Percentiles rank a stretch among this genome's conserved stretches.
Conservation (phyloP, 2,329 filamentous ascomycete species). For the Fusarium kyushuense region DNA sequence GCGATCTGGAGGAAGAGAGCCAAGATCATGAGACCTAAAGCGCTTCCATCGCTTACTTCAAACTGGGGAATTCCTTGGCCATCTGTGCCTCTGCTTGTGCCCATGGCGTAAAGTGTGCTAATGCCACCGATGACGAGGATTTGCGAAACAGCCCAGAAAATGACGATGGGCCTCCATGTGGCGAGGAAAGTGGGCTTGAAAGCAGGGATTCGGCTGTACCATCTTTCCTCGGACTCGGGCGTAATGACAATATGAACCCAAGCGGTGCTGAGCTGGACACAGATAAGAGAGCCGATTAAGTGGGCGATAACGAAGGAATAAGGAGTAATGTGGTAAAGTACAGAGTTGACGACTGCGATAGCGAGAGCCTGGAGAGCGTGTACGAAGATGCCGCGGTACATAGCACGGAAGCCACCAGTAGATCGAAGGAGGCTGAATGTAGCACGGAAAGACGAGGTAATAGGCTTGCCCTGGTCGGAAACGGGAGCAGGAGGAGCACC, state of each 20-base stretch:
- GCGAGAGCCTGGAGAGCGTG: slow-evolving; percentile 54
- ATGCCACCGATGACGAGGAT: slow-evolving; percentile 62
- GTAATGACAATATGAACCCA: slow-evolving; percentile 93
- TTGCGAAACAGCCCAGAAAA: slow-evolving; percentile 70
- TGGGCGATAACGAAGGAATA: slow-evolving; percentile 58
- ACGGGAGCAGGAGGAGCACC: slow-evolving; percentile 43
- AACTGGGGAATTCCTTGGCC: slow-evolving; percentile 52
- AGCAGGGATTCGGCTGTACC: slow-evolving; percentile 77
- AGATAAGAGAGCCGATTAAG: slow-evolving; percentile 63
- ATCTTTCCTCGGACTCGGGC: slow-evolving; percentile 70
- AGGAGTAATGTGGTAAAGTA: slow-evolving; percentile 60
- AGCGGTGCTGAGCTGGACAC: slow-evolving; percentile 76
- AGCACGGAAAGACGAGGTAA: slow-evolving; percentile 65
- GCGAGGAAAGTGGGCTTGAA: slow-evolving; percentile 74
- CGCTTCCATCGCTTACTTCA: slow-evolving; percentile 56
- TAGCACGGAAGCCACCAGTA: slow-evolving; percentile 72
- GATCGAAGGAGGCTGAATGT: slow-evolving; percentile 68
- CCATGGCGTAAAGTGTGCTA: slow-evolving; percentile 58
- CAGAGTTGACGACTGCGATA: slow-evolving; percentile 57
- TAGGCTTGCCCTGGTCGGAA: slow-evolving; percentile 35
- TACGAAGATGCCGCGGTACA: slow-evolving; percentile 75
- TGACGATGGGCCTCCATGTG: slow-evolving; percentile 74
- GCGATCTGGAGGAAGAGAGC: slow-evolving; percentile 67
- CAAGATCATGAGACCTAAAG: slow-evolving; percentile 58
- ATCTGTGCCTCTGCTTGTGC: slow-evolving; percentile 59